Evolutionary conservation across 352 stramenopile species (phyloP).

Genomic region (Phytophthora agathidicida): DNA sequence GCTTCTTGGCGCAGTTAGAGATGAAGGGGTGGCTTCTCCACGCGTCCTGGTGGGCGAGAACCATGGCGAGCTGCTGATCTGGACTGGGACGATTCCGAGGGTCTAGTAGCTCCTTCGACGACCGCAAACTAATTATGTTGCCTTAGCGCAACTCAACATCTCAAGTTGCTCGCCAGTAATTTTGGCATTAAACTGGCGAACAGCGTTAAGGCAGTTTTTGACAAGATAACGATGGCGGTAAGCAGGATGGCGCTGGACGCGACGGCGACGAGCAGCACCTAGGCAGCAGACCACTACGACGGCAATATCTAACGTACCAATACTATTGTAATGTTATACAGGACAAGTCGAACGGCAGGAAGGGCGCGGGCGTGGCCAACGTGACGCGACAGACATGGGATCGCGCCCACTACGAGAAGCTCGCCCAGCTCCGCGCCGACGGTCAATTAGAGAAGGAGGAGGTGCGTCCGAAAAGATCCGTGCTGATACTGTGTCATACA

Average conservation of each 20-base stretch:
- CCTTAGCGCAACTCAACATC: constrained; percentile 7
- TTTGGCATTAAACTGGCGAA: no score
- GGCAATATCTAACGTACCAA: background rate
- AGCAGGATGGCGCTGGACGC: background rate
- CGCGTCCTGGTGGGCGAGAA: constrained; percentile 87
- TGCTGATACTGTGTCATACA: background rate
- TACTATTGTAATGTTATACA: constrained; percentile 2
- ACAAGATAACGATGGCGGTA: constrained; percentile 22
- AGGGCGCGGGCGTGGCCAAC: constrained; percentile 77
- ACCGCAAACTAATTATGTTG: constrained; percentile 28
- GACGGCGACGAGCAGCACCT: no score
- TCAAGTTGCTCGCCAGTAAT: no score
- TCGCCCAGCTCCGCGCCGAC: constrained; percentile 74
- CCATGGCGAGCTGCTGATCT: constrained; percentile 66
- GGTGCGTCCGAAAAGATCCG: constrained; percentile 29
- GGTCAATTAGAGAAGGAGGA: constrained; percentile 64
- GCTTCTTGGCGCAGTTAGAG: constrained; percentile 83
- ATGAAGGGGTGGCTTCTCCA: constrained; percentile 91
- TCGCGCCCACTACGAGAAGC: constrained; percentile 74
- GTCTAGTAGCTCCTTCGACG: constrained; percentile 24
- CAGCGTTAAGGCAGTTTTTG: no score
- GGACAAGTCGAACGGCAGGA: constrained; percentile 41
- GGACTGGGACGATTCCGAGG: constrained; percentile 30
- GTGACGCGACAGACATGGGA: constrained; percentile 88
- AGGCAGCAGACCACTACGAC: no score